Base-by-base conservation (phyloP, 2,329 filamentous ascomycete genomes). In the Hypoxylon sp. region DNA sequence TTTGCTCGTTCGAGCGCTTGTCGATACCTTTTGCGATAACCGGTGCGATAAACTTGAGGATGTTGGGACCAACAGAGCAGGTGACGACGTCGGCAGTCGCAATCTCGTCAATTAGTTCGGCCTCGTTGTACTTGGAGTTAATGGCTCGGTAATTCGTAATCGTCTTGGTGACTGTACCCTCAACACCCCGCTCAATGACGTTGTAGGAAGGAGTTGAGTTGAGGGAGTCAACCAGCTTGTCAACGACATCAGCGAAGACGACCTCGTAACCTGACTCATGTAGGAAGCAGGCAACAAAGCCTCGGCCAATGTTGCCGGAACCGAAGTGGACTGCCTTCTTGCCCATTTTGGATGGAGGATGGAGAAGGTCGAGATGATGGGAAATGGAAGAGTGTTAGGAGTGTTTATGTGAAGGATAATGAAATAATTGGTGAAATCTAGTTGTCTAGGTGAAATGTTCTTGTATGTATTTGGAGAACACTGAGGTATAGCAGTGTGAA, bases 61-160 rank as follows among this genome's bases (percentile, higher is more conserved):
- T 92, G 81, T 94, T 97, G 76, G 96, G 96, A 48, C 96, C 96
- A 73, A 99, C 96, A 19, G 96, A 97, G 83, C 96, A 99, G 71
- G 96, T 99, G 76, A 99, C 94, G 59, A 97, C 84, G 71, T 97
- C 94, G 44, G 95, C 94, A 22, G 91, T 91, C 62, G 91, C 87
- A 76, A 98, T 97, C 84, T 96, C 93, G 51, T 95, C 82, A 73
- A 98, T 83, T 61, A 97, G 89, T 61, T 95, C 90, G 59, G 86
- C 86, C 84, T 97, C 92, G 79, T 97, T 86, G 72, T 91, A 90
- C 83, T 92, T 94, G 74, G 94, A 97, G 89, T 98, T 98, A 87
- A 98, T 92, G 81, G 96, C 96, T 59, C 94, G 93, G 87, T 97
- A 98, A 85, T 98, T 96, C 81, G 92, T 92, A 83, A 99, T 97